Conservation (phyloP, 371 early-diverging fungal species). For the Batkoa obscura region DNA sequence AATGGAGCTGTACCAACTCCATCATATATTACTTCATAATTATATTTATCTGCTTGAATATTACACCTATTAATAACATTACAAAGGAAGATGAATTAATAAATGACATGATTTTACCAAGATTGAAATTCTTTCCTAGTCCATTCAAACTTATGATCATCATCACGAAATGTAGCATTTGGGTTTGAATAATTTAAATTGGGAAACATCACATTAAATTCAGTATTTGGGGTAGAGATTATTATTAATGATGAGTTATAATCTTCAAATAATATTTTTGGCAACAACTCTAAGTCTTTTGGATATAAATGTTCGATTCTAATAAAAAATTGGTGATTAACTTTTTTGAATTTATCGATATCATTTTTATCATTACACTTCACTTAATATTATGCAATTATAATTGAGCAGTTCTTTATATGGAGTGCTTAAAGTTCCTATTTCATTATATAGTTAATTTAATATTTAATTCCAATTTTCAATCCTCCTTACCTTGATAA, state of each 20-base stretch:
- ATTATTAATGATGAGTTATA: constrained; percentile 43
- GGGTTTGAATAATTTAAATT: constrained; percentile 51
- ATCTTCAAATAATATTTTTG: constrained; percentile 31
- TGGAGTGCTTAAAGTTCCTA: constrained; percentile 25
- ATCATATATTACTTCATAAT: constrained; percentile 36
- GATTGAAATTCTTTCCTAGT: constrained; percentile 54
- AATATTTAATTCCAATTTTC: constrained; percentile 6
- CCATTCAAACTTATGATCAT: constrained; percentile 91
- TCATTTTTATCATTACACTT: constrained; percentile 20
- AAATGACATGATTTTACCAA: constrained; percentile 29
- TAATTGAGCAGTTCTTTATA: constrained; percentile 20
- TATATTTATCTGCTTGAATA: constrained; percentile 28
- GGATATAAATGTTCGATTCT: constrained; percentile 37
- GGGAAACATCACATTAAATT: constrained; percentile 73
- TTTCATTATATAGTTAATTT: not conserved
- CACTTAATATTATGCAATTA: constrained; percentile 42
- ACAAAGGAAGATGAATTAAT: constrained; percentile 1
- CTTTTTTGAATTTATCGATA: not conserved
- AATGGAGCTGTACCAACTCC: constrained; percentile 42
- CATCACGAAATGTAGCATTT: constrained; percentile 40
- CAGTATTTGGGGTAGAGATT: constrained; percentile 66
- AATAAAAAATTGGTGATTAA: constrained; percentile 3
- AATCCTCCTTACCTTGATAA: constrained; percentile 21
- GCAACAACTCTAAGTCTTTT: constrained; percentile 25
- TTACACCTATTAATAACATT: constrained; percentile 30